Conservation (phyloP, 2,329 filamentous ascomycete species). For the Aspergillus transmontanensis region DNA sequence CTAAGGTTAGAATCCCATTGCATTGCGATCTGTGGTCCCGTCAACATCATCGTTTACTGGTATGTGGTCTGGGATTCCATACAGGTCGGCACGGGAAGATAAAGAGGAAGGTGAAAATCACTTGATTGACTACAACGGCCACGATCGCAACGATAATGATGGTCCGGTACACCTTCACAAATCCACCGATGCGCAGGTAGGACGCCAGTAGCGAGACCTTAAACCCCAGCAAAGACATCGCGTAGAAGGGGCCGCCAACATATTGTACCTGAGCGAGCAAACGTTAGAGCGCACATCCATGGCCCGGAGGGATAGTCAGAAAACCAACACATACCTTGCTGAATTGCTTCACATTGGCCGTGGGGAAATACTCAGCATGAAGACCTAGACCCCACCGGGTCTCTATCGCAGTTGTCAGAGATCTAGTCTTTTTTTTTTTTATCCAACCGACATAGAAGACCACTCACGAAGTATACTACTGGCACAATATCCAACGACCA, state of each 20-base stretch:
- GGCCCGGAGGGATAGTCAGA: neutral
- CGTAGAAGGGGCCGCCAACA: conserved; percentile 30
- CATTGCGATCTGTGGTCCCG: conserved; percentile 31
- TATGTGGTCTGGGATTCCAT: neutral
- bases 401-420: conserved; percentile 18
- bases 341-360: conserved; percentile 28
- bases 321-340: conserved; percentile 23
- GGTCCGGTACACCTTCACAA: conserved; percentile 38
- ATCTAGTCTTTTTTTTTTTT: neutral
- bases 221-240: conserved; percentile 45
- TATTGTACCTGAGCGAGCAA: conserved; percentile 28
- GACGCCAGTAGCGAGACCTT: conserved; percentile 52
- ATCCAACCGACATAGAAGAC: neutral
- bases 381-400: conserved; percentile 32
- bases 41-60: neutral
- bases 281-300: neutral
- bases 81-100: conserved; percentile 32
- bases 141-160: conserved; percentile 39
- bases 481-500: conserved; percentile 21
- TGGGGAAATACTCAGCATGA: conserved; percentile 20
- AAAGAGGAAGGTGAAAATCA: conserved; percentile 34
- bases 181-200: conserved; percentile 50
- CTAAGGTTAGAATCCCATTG: conserved; percentile 48
- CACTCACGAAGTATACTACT: conserved; percentile 26
- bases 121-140: conserved; percentile 42